phyloP scores from a whole-genome alignment of 257 asterid genomes.

The Scutellaria minor region DNA sequence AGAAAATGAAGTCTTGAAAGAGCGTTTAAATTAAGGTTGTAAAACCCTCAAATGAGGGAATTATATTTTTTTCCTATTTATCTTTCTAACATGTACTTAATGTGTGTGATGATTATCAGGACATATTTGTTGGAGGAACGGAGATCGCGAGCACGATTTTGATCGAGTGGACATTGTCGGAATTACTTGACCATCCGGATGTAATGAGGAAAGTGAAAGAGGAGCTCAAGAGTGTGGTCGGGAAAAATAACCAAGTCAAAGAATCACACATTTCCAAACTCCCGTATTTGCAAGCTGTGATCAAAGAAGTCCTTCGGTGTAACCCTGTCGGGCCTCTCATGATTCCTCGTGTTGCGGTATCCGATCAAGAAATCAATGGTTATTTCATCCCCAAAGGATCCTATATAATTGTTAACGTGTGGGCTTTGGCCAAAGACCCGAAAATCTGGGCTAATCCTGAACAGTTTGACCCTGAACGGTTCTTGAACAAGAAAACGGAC shows the following conservation, averaged over 20 bases:
- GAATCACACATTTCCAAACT: background rate
- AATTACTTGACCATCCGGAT: background rate
- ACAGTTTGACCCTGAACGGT: background rate
- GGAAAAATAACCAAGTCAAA: background rate
- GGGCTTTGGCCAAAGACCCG: background rate
- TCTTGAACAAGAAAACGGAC: background rate
- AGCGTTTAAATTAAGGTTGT: too few species aligned
- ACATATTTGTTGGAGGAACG: background rate
- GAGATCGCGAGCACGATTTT: background rate
- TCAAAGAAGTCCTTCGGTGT: background rate
- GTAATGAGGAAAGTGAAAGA: background rate
- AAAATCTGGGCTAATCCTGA: too few species aligned
- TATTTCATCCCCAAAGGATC: background rate
- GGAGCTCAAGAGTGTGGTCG: background rate
- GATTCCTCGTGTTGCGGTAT: background rate
- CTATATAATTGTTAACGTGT: background rate
- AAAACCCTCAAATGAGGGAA: too few species aligned
- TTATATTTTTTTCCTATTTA: too few species aligned
- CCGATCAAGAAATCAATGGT: background rate
- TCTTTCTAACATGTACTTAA: too few species aligned
- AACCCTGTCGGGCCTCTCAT: background rate
- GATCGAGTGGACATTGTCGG: background rate
- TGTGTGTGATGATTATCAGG: background rate
- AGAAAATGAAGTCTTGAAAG: too few species aligned
- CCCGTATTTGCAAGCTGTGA: background rate